Evolutionary conservation across 352 stramenopile genomes (phyloP).

Genomic region (Pythium coloratum): DNA sequence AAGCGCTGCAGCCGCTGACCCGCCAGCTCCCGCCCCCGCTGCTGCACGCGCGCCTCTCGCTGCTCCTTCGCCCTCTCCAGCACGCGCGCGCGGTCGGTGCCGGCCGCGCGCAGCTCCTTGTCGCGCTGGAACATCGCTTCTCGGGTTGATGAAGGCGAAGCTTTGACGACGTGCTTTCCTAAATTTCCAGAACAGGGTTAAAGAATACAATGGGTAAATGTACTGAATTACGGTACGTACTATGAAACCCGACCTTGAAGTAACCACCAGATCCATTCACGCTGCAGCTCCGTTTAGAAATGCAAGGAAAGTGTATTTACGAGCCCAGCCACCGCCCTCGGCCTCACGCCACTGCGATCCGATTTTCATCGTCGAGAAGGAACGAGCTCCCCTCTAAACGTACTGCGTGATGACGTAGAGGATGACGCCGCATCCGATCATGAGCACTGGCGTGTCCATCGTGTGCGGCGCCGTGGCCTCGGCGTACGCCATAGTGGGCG

Average conservation of each 20-base stretch:
- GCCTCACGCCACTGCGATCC: not conserved
- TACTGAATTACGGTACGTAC: not conserved
- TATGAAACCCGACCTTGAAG: not conserved
- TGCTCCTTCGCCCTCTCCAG: constrained; percentile 55
- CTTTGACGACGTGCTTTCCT: not conserved
- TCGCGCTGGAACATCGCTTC: constrained; percentile 52
- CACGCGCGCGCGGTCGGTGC: constrained; percentile 46
- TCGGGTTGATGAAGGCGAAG: too few relatives aligned
- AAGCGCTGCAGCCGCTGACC: constrained; percentile 49
- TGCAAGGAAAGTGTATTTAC: constrained; percentile 3
- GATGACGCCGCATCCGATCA: constrained; percentile 74
- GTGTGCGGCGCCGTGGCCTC: constrained; percentile 82
- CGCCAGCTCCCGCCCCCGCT: constrained; percentile 39
- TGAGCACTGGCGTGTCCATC: constrained; percentile 85
- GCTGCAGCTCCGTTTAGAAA: not conserved
- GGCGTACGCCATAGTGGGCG: constrained; percentile 80
- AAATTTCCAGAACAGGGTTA: not conserved
- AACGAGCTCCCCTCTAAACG: not conserved
- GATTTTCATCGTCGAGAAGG: not conserved
- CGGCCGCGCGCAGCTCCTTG: constrained; percentile 39
- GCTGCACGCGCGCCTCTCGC: constrained; percentile 38
- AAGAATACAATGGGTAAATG: not conserved
- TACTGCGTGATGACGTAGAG: constrained; percentile 60
- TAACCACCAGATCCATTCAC: not conserved
- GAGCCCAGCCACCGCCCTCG: not conserved